Conservation (phyloP, 179 eudicot species). For the Sideroxylon spinosum region DNA sequence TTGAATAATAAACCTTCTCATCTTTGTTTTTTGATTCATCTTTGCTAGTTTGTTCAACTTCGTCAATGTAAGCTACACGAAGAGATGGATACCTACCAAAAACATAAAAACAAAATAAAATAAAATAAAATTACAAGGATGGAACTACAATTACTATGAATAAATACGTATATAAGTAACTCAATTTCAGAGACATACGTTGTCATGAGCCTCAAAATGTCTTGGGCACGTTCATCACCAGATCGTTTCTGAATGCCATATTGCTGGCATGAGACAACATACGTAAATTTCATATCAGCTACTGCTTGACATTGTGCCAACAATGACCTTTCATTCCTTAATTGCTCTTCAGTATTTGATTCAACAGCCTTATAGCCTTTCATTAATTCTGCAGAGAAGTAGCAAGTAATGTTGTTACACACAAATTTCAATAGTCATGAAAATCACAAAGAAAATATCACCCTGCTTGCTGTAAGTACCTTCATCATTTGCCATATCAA, state of each 20-base stretch:
- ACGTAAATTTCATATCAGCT: conserved; percentile 95
- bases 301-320: conserved; percentile 89
- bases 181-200: conserved; percentile 43
- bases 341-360: conserved; percentile 60
- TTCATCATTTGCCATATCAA: conserved; percentile 95
- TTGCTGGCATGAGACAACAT: conserved; percentile 96
- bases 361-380: conserved; percentile 94
- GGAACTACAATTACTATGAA: neutral
- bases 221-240: conserved; percentile 75
- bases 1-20: conserved; percentile 77
- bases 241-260: conserved; percentile 90
- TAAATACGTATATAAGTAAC: neutral
- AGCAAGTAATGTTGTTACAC: conserved; percentile 11
- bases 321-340: conserved; percentile 58
- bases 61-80: conserved; percentile 96
- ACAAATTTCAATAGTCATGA: neutral
- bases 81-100: conserved; percentile 81
- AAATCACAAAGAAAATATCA: conserved; percentile 11
- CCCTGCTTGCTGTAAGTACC: conserved; percentile 36
- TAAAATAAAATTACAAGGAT: conserved; percentile 6
- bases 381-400: conserved; percentile 65
- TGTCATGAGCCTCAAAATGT: conserved; percentile 90
- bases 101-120: neutral
- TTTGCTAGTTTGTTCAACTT: conserved; percentile 72
- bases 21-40: conserved; percentile 48